These are phyloP conservation scores for Lactarius hengduanensis DNA, from an alignment of 768 basidiomycete species.

Conservation along the genomic window DNA sequence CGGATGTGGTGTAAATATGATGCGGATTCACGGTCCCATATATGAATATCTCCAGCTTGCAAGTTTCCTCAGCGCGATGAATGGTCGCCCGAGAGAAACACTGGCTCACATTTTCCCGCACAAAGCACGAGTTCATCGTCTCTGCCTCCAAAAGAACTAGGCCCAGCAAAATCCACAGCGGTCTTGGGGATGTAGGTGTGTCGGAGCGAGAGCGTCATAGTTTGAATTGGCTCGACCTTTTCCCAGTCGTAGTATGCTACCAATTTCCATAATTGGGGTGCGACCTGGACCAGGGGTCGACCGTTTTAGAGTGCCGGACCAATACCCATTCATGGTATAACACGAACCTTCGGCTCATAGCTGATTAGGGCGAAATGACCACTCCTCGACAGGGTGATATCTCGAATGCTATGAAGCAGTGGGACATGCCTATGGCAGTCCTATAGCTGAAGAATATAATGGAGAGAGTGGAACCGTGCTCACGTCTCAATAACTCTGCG, in stretches of 20 bases:
- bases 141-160: slow-evolving; percentile 79
- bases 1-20: slow-evolving; percentile 69
- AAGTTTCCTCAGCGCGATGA: slow-evolving; percentile 10
- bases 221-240: slow-evolving; percentile 38
- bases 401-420: slow-evolving; percentile 68
- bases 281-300: slow-evolving; percentile 45
- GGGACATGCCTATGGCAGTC: slow-evolving; percentile 57
- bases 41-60: slow-evolving; percentile 75
- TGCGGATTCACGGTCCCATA: slow-evolving; percentile 83
- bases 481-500: slow-evolving; percentile 68
- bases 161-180: slow-evolving; percentile 70
- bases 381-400: slow-evolving; percentile 63
- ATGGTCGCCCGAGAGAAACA: slow-evolving; percentile 3
- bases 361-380: slow-evolving; percentile 70
- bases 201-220: slow-evolving; percentile 41
- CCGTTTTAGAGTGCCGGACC: not conserved
- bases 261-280: slow-evolving; percentile 76
- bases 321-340: too few relatives aligned
- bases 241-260: slow-evolving; percentile 55
- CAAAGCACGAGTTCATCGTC: slow-evolving; percentile 78
- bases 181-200: slow-evolving; percentile 76
- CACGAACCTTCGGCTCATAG: slow-evolving; percentile 65
- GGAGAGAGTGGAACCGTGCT: slow-evolving; percentile 25
- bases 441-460: slow-evolving; percentile 18
- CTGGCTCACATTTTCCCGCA: slow-evolving; percentile 64